Conservation (phyloP, 2,329 filamentous ascomycete species). For the Delphinella strobiligena region DNA sequence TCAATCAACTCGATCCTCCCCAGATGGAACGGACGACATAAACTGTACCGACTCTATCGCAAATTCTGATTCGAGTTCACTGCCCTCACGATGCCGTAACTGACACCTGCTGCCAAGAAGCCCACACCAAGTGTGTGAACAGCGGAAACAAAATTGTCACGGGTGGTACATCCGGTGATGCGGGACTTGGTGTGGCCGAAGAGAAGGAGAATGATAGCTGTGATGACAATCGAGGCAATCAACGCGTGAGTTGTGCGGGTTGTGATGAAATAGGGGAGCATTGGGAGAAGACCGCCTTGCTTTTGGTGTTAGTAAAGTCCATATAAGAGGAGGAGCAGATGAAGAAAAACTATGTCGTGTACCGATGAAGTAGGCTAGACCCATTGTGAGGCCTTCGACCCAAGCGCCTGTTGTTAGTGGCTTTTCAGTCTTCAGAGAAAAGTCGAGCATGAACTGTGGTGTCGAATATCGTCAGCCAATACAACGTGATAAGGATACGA, state of each 20-base stretch:
- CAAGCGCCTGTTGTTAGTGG: slow-evolving; percentile 31
- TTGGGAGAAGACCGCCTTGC: slow-evolving; percentile 28
- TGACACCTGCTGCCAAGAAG: slow-evolving; percentile 22
- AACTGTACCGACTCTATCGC: too few relatives aligned
- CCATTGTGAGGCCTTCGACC: slow-evolving; percentile 33
- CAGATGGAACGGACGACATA: too few relatives aligned
- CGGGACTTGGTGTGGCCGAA: slow-evolving; percentile 40
- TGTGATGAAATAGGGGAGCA: slow-evolving; percentile 40
- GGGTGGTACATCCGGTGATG: slow-evolving; percentile 16
- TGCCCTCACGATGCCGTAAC: slow-evolving; percentile 27
- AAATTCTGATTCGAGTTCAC: too few relatives aligned
- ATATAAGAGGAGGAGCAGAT: neutral
- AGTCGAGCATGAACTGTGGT: slow-evolving; percentile 45
- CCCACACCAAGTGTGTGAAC: slow-evolving; percentile 25
- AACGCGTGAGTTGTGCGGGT: slow-evolving; percentile 27
- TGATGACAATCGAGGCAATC: slow-evolving; percentile 40
- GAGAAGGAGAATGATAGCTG: slow-evolving; percentile 34
- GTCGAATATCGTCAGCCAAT: neutral
- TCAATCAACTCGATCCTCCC: too few relatives aligned
- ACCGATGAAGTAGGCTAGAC: slow-evolving; percentile 25
- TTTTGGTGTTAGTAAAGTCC: slow-evolving; percentile 1
- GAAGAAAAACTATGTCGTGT: neutral
- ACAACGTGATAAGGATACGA: too few relatives aligned
- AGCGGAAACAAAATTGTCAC: slow-evolving; percentile 18
- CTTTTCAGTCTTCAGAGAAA: slow-evolving; percentile 39